Conservation (phyloP, 805 yeast genomes). For the Hanseniaspora taiwanica region DNA sequence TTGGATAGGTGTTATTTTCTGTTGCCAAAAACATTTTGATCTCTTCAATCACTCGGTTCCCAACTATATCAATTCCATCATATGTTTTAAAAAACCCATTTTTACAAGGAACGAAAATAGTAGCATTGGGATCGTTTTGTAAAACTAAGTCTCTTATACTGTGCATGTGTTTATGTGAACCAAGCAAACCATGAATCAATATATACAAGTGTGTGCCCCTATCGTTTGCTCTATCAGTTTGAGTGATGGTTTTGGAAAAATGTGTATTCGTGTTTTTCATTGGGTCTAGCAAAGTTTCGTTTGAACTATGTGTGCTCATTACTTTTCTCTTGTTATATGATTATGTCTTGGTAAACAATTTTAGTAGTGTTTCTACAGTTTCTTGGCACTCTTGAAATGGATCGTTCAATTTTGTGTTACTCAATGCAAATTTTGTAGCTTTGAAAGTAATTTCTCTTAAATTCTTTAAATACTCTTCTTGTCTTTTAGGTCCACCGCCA, state of each 20-base stretch:
- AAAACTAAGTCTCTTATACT: slow-evolving; percentile 32
- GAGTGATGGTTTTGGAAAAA: not conserved
- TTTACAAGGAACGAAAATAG: slow-evolving; percentile 37
- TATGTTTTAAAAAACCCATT: slow-evolving; percentile 66
- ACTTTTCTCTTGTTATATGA: not conserved
- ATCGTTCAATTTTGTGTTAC: slow-evolving; percentile 15
- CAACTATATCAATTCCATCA: slow-evolving; percentile 70
- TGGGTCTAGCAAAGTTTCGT: too few species aligned
- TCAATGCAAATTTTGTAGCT: slow-evolving; percentile 27
- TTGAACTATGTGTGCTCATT: too few species aligned
- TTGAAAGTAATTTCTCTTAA: slow-evolving; percentile 25
- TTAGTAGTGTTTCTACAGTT: slow-evolving; percentile 24
- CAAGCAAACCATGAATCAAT: slow-evolving; percentile 71
- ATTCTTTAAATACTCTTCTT: slow-evolving; percentile 9
- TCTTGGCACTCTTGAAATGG: slow-evolving; percentile 23
- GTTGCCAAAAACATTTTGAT: slow-evolving; percentile 35
- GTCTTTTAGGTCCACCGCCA: too few species aligned
- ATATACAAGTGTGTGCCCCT: slow-evolving; percentile 47
- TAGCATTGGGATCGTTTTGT: slow-evolving; percentile 28
- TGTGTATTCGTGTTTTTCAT: too few species aligned
- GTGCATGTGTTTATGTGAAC: slow-evolving; percentile 46
- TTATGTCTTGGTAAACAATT: slow-evolving; percentile 19
- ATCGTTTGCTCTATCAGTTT: not conserved
- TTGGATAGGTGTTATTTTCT: slow-evolving; percentile 18
- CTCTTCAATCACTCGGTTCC: slow-evolving; percentile 58